Base-by-base conservation (phyloP, 192 early-diverging fungal genomes). In the Spizellomyces punctatus region DNA sequence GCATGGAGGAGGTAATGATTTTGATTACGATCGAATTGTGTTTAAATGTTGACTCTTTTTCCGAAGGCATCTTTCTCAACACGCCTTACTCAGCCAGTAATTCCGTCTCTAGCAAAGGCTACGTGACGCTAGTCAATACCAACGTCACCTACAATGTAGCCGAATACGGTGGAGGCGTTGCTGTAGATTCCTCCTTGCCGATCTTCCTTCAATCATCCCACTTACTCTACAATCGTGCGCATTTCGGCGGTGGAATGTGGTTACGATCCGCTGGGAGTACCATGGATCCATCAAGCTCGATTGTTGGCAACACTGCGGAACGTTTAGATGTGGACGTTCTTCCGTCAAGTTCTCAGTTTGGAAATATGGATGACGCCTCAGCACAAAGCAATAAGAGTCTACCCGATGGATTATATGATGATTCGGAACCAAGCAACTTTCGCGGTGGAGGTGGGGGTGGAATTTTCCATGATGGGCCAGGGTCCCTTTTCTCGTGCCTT, bases 161-260 rank as follows among this genome's bases (percentile, higher is more conserved):
- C 8, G 9, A 10, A 2, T 16, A 36, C 6, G 69, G 69, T 41
- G 69, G 69, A 6, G 69, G 59, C 8, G 48, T 71, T n/a, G 22
- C 46, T 36, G 60, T 71, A 10, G 60, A 60, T 43, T 71, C 69
- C 9, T 10, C 19, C 10, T 10, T 71, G 12, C 69, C 69, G 17
- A 48, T 71, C 6, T n/a, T n/a, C 7, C 19, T 71, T 8, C 42
- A 47, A 9, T n/a, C 19, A 21, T 71, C 69, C 19, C 43, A 63
- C 12, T 50, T 71, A n/a, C 19, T 1, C n/a, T 10, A 46, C 16
- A 71, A 71, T 27, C 16, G 47, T 21, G 69, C 59, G 4, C 69
- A 55, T 48, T 71, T 71, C 44, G 69, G 69, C 1, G 69, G 69
- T 12, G 69, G 59, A 21, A 46, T 71, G 10, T 71, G 58, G 46